Evolutionary conservation across 106 monocot species (phyloP).

Genomic region (Amphibolis antarctica): DNA sequence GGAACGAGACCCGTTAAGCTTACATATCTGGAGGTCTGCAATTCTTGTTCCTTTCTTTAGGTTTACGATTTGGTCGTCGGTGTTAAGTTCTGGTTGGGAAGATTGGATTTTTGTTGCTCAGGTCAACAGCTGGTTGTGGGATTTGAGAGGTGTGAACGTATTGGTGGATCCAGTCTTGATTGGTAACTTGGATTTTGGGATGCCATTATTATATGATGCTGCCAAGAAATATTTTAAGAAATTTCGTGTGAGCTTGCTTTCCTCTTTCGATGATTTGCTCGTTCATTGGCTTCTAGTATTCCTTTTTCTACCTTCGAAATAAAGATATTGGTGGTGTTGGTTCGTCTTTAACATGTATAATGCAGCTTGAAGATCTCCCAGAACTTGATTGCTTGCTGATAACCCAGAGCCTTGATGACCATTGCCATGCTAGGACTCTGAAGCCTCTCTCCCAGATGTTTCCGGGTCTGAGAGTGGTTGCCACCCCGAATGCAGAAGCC

Average conservation of each 20-base stretch:
- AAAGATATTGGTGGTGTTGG: neutral
- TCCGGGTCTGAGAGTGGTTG: constrained; percentile 49
- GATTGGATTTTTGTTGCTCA: neutral
- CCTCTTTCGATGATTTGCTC: too few relatives aligned
- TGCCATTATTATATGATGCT: constrained; percentile 76
- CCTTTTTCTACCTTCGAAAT: neutral
- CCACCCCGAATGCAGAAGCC: constrained; percentile 71
- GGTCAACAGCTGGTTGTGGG: constrained; percentile 95
- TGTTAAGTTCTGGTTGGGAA: neutral
- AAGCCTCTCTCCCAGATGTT: constrained; percentile 45
- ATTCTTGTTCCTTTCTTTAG: neutral
- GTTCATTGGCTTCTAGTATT: neutral
- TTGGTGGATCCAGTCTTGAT: constrained; percentile 87
- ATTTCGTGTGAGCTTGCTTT: constrained; percentile 29
- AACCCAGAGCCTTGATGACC: constrained; percentile 88
- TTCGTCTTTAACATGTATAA: neutral
- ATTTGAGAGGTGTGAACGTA: constrained; percentile 42
- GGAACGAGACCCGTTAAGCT: constrained; percentile 23
- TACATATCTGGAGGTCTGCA: constrained; percentile 48
- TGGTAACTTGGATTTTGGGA: constrained; percentile 86
- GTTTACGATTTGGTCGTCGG: neutral
- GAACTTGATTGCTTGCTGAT: constrained; percentile 74
- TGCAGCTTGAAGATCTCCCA: constrained; percentile 68
- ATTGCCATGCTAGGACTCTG: constrained; percentile 83
- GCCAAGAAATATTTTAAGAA: constrained; percentile 59